phyloP scores from a whole-genome alignment of 768 basidiomycete species.

The Mycena metata region DNA sequence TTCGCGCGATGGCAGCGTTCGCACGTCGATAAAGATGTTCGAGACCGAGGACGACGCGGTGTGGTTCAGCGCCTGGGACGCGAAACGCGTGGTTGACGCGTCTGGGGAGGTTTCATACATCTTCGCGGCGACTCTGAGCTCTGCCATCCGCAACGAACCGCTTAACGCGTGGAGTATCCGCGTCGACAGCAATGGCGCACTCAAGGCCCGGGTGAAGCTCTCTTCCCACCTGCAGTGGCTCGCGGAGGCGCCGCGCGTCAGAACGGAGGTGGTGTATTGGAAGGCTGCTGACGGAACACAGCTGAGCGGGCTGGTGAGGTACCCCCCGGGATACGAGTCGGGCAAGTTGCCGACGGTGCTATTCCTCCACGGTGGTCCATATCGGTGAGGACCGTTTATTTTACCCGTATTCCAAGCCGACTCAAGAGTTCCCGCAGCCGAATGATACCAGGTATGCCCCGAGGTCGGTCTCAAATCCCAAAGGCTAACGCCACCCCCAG shows the following conservation, averaged over 20 bases:
- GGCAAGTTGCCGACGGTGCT: conserved; percentile 46
- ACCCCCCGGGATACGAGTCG: conserved; percentile 44
- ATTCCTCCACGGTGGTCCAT: conserved; percentile 53
- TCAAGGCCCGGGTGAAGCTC: conserved; percentile 41
- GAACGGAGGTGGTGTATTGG: conserved; percentile 48
- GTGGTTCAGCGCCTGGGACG: conserved; percentile 56
- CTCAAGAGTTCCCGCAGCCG: conserved; percentile 25
- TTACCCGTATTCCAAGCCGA: conserved; percentile 6
- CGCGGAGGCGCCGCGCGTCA: conserved; percentile 42
- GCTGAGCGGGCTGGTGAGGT: conserved; percentile 50
- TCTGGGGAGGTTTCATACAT: conserved; percentile 43
- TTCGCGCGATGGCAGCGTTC: conserved; percentile 28
- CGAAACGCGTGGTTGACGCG: conserved; percentile 41
- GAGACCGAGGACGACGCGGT: conserved; percentile 49
- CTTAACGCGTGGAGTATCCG: conserved; percentile 53
- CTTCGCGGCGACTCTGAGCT: conserved; percentile 51
- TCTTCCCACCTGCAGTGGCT: conserved; percentile 53
- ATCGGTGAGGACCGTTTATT: conserved; percentile 40
- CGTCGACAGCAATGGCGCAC: conserved; percentile 35
- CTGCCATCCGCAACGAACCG: conserved; percentile 48
- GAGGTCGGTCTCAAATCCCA: neutral
- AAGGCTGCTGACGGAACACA: conserved; percentile 45
- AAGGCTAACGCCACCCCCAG: conserved; percentile 31
- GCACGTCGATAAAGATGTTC: conserved; percentile 44
- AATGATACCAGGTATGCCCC: conserved; percentile 30